Conservation (phyloP, 2,329 filamentous ascomycete species). For the Apiospora marii region DNA sequence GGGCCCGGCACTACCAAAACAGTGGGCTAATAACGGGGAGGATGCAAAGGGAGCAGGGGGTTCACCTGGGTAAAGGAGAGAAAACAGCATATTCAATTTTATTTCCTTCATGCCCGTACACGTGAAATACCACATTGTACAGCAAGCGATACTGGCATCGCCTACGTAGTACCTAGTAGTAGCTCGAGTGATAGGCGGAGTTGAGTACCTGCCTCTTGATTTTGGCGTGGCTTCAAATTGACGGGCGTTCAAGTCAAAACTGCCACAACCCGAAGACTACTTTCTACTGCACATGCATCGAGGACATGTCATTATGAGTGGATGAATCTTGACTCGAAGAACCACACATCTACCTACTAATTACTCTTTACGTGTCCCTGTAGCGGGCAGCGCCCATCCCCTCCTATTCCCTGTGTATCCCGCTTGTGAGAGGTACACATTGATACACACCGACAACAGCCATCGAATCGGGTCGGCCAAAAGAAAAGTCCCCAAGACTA, state of each 20-base stretch:
- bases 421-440: not conserved
- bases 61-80: conserved; percentile 20
- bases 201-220: not conserved
- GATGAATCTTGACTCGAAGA: conserved; percentile 17
- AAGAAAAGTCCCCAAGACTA: conserved; percentile 19
- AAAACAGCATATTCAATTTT: conserved; percentile 15
- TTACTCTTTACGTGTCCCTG: not conserved
- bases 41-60: conserved; percentile 8
- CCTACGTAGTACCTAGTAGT: not conserved
- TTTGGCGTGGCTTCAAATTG: not conserved
- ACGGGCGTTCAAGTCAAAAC: too few relatives aligned
- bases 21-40: conserved; percentile 19
- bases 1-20: conserved; percentile 11
- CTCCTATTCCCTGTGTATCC: conserved; percentile 9
- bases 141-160: not conserved
- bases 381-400: not conserved
- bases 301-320: conserved; percentile 10
- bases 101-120: conserved; percentile 4
- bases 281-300: not conserved
- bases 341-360: not conserved
- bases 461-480: conserved; percentile 17
- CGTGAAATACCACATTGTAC: not conserved
- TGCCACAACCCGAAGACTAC: not conserved
- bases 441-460: not conserved
- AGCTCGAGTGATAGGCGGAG: not conserved